Evolutionary conservation across 1,139 yeast genomes (phyloP), one percentile per base, ranked within the genome.

Genomic region (Pichia sp.): DNA sequence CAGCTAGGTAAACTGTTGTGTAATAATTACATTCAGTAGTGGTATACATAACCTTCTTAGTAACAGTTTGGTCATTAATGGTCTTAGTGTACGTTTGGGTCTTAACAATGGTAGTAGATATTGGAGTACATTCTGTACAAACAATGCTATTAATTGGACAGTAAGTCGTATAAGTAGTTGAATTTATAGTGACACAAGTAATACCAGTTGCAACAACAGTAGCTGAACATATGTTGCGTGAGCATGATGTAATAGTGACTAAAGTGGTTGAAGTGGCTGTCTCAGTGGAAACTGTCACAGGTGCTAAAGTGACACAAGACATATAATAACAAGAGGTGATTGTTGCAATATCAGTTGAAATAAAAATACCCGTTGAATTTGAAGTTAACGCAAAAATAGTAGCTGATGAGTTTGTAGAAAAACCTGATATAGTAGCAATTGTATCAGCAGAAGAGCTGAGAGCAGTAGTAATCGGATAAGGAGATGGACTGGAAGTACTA

Each of bases 141-240:
- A 60, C 49, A 35, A 46, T 47, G n/a, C 50, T 26, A 16, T 57
- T 48, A 46, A 69, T 58, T 56, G 74, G 76, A 56, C 76, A 71
- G 64, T 65, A 71, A 29, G 76, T 71, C 46, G 75, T 69, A 63
- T 65, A 66, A 37, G 56, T 50, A 40, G 73, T 68, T 35, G 46
- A 57, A 23, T 43, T 46, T 29, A 51, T 52, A 41, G 76, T 70
- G 46, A 65, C 63, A 42, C 65, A 64, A 41, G 73, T 67, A 43
- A 70, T 61, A 51, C 75, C 76, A 48, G 77, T 70, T 45, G 71
- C 64, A 42, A 65, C 69, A 46, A 73, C 62, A 31, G 59, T 54
- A 44, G 60, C 63, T 27, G 68, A 45, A 58, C 78, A 74, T 42
- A 56, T 62, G 56, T 69, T 52, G 50, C 68, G 66, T 12, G 59